Conservation (phyloP, 2,329 filamentous ascomycete species). For the Cladorrhinum sp. region DNA sequence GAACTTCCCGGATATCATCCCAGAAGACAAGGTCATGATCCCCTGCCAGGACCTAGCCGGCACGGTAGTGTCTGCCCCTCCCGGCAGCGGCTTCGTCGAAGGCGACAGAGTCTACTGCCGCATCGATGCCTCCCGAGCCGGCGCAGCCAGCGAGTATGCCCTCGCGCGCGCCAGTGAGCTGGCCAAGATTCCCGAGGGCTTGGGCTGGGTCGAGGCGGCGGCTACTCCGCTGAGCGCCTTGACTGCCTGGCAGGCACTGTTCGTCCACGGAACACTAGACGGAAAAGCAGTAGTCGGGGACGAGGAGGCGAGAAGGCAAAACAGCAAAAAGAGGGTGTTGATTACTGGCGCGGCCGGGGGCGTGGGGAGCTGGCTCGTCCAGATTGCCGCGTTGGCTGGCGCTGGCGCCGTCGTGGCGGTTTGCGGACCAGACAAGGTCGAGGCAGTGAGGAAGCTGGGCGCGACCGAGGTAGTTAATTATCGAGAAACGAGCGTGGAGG, state of each 20-base stretch:
- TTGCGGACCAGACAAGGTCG: constrained; percentile 31
- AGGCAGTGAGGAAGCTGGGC: constrained; percentile 32
- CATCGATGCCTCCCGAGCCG: constrained; percentile 28
- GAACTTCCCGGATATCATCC: constrained; percentile 26
- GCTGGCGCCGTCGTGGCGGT: constrained; percentile 37
- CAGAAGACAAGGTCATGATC: constrained; percentile 25
- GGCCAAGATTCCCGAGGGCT: constrained; percentile 32
- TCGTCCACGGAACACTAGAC: constrained; percentile 35
- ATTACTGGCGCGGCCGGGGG: constrained; percentile 40
- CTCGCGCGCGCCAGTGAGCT: constrained; percentile 33
- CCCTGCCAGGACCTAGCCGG: constrained; percentile 40
- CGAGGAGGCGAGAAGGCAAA: constrained; percentile 24
- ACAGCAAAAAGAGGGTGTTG: constrained; percentile 35
- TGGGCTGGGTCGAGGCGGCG: constrained; percentile 37
- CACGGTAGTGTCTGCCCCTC: constrained; percentile 33
- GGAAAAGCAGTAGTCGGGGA: constrained; percentile 30
- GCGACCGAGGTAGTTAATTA: constrained; percentile 40
- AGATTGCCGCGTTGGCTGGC: constrained; percentile 37
- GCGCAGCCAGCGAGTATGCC: constrained; percentile 32
- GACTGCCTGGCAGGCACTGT: constrained; percentile 41
- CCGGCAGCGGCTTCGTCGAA: constrained; percentile 30
- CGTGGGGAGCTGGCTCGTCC: constrained; percentile 41
- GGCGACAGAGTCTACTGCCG: constrained; percentile 36
- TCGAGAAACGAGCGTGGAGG: constrained; percentile 28
- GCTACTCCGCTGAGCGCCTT: constrained; percentile 40